Evolutionary conservation across 352 stramenopile genomes (phyloP).

Genomic region (Globisporangium polare): DNA sequence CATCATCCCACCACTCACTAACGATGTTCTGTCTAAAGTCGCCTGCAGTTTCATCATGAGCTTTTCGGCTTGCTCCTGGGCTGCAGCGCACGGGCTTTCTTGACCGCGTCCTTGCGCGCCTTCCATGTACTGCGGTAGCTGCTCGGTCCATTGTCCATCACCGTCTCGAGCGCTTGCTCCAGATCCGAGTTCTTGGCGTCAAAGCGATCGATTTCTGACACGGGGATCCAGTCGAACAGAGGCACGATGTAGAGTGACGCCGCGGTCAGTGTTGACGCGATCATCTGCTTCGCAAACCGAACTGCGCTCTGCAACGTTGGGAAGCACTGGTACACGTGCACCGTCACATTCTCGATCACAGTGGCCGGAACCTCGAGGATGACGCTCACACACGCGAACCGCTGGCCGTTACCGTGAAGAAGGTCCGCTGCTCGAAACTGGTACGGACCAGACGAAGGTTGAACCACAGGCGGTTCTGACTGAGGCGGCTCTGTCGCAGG

Average conservation of each 20-base stretch:
- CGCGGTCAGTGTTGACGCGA: slow-evolving; percentile 35
- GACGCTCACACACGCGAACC: slow-evolving; percentile 68
- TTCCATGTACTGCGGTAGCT: slow-evolving; percentile 57
- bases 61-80: slow-evolving; percentile 4
- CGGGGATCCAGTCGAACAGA: slow-evolving; percentile 73
- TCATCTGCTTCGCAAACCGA: slow-evolving; percentile 64
- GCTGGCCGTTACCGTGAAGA: slow-evolving; percentile 53
- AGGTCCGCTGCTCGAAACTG: slow-evolving; percentile 54
- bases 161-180: slow-evolving; percentile 60
- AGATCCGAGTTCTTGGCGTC: slow-evolving; percentile 55
- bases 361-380: slow-evolving; percentile 19
- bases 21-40: neutral
- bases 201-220: slow-evolving; percentile 69
- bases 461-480: neutral
- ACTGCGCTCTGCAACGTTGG: slow-evolving; percentile 74
- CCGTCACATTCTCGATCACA: slow-evolving; percentile 45
- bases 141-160: slow-evolving; percentile 23
- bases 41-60: neutral
- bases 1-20: too few species aligned
- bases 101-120: slow-evolving; percentile 59
- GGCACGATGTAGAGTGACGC: slow-evolving; percentile 60
- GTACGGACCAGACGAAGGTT: slow-evolving; percentile 5
- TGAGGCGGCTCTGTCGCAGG: neutral
- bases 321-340: slow-evolving; percentile 82
- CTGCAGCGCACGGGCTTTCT: slow-evolving; percentile 31